These are phyloP conservation scores for Peronospora farinosa DNA, from an alignment of 352 stramenopile species.

Conservation along the genomic window DNA sequence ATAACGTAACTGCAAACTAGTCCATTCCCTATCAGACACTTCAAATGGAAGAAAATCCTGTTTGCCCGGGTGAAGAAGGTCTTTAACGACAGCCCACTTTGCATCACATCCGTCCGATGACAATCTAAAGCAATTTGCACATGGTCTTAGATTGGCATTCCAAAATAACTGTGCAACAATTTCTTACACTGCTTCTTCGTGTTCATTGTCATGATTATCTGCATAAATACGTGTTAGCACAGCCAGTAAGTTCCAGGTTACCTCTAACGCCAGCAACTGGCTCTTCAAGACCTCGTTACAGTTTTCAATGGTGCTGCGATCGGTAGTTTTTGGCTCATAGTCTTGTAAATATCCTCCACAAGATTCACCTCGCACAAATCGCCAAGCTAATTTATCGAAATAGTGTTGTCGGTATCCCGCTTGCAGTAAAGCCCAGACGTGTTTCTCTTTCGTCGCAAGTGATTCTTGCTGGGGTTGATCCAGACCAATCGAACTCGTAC, in stretches of 20 bases:
- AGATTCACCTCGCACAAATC: slow-evolving; percentile 35
- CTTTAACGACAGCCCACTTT: slow-evolving; percentile 42
- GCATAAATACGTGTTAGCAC: slow-evolving; percentile 20
- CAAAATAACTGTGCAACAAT: neutral
- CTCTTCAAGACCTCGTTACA: slow-evolving; percentile 25
- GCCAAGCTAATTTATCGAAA: slow-evolving; percentile 34
- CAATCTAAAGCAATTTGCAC: slow-evolving; percentile 3
- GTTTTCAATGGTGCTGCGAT: slow-evolving; percentile 3
- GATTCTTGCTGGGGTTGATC: slow-evolving; percentile 22
- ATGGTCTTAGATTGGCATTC: neutral
- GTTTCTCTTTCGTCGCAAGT: slow-evolving; percentile 24
- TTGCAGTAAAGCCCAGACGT: slow-evolving; percentile 57
- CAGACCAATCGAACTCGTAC: slow-evolving; percentile 8
- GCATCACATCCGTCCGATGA: slow-evolving; percentile 25
- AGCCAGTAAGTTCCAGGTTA: slow-evolving; percentile 27
- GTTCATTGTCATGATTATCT: neutral
- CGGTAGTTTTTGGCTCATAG: slow-evolving; percentile 9
- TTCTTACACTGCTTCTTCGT: slow-evolving; percentile 24
- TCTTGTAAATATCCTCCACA: slow-evolving; percentile 37
- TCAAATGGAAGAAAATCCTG: slow-evolving; percentile 38
- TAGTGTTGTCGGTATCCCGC: slow-evolving; percentile 31
- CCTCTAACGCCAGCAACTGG: slow-evolving; percentile 27
- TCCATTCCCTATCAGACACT: neutral
- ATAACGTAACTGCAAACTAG: slow-evolving; percentile 11
- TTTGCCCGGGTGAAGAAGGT: slow-evolving; percentile 35